Evolutionary conservation across 352 stramenopile genomes (phyloP).

Genomic region (Pythium pyrilobum): DNA sequence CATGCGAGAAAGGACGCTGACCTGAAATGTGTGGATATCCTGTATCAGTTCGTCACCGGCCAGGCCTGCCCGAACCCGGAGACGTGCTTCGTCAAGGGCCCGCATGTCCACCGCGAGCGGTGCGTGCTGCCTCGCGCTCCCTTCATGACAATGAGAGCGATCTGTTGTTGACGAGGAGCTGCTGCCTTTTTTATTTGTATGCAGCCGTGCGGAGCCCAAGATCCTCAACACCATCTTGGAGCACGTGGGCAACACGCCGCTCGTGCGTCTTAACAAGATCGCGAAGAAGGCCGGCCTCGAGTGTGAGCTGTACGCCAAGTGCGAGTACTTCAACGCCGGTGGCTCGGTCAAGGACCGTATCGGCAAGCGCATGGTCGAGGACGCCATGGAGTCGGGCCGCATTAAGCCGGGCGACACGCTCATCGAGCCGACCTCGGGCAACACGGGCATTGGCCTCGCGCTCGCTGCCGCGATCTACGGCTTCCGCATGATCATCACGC

Average conservation of each 20-base stretch:
- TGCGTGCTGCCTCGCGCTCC: too few species aligned
- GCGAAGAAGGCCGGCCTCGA: conserved; percentile 64
- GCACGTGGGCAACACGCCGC: conserved; percentile 93
- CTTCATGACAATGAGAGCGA: too few species aligned
- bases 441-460: conserved; percentile 96
- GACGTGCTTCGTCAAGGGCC: conserved; percentile 61
- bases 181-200: neutral
- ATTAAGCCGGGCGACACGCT: conserved; percentile 92
- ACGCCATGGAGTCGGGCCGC: conserved; percentile 78
- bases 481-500: conserved; percentile 93
- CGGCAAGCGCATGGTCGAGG: conserved; percentile 82
- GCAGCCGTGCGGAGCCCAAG: conserved; percentile 50
- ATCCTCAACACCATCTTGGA: conserved; percentile 93
- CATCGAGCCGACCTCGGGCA: conserved; percentile 95
- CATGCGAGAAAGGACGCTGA: neutral
- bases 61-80: conserved; percentile 40
- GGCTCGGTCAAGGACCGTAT: conserved; percentile 89
- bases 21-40: neutral
- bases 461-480: conserved; percentile 96
- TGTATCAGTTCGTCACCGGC: conserved; percentile 19
- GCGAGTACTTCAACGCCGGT: conserved; percentile 94
- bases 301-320: conserved; percentile 92
- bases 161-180: too few species aligned
- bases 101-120: conserved; percentile 58
- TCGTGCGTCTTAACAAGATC: conserved; percentile 91